These are phyloP conservation scores for Saccharomyces eubayanus DNA, from an alignment of 805 yeast species.

Conservation along the genomic window DNA sequence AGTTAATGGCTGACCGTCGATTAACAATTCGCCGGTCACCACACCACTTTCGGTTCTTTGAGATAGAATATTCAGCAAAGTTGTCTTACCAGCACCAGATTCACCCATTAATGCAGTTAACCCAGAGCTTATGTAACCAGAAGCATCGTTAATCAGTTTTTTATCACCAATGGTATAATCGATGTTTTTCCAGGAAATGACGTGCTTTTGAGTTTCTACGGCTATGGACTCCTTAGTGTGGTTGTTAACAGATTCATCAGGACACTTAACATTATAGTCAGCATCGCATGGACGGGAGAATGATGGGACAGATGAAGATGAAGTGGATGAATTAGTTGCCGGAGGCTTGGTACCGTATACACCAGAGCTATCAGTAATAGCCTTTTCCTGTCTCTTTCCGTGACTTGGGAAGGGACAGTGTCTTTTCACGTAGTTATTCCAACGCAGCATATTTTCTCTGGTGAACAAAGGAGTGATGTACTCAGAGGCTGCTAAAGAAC, in stretches of 20 bases:
- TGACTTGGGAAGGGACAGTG: background rate
- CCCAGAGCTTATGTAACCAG: constrained; percentile 63
- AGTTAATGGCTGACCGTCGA: constrained; percentile 41
- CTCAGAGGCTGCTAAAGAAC: constrained; percentile 26
- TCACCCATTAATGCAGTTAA: constrained; percentile 50
- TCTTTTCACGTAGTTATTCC: background rate
- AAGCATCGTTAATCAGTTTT: constrained; percentile 34
- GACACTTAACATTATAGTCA: background rate
- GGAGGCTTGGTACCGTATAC: background rate
- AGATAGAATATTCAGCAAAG: constrained; percentile 43
- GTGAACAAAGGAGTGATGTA: constrained; percentile 12
- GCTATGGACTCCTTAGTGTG: background rate
- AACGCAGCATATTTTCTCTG: background rate
- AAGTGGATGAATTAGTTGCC: background rate
- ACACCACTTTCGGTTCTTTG: constrained; percentile 45
- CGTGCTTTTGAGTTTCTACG: constrained; percentile 28
- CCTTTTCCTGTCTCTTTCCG: background rate
- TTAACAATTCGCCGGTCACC: constrained; percentile 47
- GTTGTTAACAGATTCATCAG: background rate
- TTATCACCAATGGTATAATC: constrained; percentile 37
- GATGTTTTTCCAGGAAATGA: constrained; percentile 52
- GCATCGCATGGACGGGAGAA: background rate
- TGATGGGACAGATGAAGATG: background rate
- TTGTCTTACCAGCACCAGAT: constrained; percentile 56
- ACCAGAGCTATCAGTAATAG: background rate